These are phyloP conservation scores for Ophiostoma piceae DNA, from an alignment of 2,329 filamentous ascomycete species.

Conservation along the genomic window DNA sequence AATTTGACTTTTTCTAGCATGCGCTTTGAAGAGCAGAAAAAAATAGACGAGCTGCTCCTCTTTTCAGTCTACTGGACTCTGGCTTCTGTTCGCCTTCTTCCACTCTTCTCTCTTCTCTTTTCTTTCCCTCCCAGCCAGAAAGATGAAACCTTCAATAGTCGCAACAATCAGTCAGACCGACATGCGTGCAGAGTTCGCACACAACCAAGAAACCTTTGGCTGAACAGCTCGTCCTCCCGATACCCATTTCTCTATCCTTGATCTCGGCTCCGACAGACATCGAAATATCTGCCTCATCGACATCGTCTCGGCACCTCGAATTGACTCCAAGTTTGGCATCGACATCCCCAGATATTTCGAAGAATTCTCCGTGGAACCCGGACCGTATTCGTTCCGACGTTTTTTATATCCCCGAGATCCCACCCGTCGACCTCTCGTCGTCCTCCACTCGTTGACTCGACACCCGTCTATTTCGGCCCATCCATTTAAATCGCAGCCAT, in stretches of 20 bases:
- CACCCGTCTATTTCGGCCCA: background rate
- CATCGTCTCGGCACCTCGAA: background rate
- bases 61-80: conserved; percentile 8
- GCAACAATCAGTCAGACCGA: background rate
- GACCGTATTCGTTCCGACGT: background rate
- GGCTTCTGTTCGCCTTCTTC: background rate
- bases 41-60: conserved; percentile 11
- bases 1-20: background rate
- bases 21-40: background rate
- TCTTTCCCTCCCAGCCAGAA: conserved; percentile 13
- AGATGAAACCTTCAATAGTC: conserved; percentile 10
- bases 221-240: conserved; percentile 13
- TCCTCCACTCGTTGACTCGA: background rate
- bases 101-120: conserved; percentile 7
- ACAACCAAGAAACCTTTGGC: conserved; percentile 13
- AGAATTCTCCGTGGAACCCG: conserved; percentile 3
- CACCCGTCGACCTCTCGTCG: background rate
- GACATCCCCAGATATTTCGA: background rate
- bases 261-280: background rate
- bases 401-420: background rate
- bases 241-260: background rate
- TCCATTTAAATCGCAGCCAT: conserved; percentile 17
- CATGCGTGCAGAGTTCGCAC: conserved; percentile 12
- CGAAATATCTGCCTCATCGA: background rate
- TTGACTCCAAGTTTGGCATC: background rate